A percentile compares a stretch with the other conserved stretches of the same genome.
phyloP scores from a whole-genome alignment of 176 grass and related monocot species.

The Phoenix roebelenii region DNA sequence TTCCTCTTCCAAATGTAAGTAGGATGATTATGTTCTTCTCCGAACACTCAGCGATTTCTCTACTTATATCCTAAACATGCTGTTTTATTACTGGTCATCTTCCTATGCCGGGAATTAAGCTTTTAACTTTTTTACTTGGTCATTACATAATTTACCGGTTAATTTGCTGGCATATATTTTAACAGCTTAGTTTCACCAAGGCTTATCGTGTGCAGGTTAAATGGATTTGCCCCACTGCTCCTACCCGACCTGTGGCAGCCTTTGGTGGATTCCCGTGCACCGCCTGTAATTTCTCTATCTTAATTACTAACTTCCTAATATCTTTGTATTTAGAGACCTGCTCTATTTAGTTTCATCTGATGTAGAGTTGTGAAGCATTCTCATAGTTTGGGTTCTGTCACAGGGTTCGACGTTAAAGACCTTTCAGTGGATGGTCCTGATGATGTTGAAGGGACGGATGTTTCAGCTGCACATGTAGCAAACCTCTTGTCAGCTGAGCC shows the following conservation, averaged over 20 bases:
- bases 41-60: too few relatives aligned
- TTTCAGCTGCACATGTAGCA: conserved; percentile 66
- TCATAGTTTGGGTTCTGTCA: conserved; percentile 1
- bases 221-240: conserved; percentile 97
- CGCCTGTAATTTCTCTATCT: conserved; percentile 37
- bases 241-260: conserved; percentile 67
- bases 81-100: too few relatives aligned
- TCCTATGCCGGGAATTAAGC: too few relatives aligned
- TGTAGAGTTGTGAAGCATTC: too few relatives aligned
- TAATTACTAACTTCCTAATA: background rate
- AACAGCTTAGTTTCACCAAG: background rate
- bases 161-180: too few relatives aligned
- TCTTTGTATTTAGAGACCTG: conserved; percentile 1
- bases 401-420: conserved; percentile 89
- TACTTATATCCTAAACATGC: too few relatives aligned
- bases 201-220: conserved; percentile 54
- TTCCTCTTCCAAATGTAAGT: conserved; percentile 96
- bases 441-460: conserved; percentile 69
- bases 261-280: conserved; percentile 96
- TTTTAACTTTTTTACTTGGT: too few relatives aligned
- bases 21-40: background rate
- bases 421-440: conserved; percentile 66
- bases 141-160: too few relatives aligned
- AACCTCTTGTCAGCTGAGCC: conserved; percentile 82
- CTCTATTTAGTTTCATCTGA: too few relatives aligned